Evolutionary conservation across 1,284 basidiomycete species (phyloP), one percentile per base, ranked within the genome.

Genomic region (Grifola frondosa): DNA sequence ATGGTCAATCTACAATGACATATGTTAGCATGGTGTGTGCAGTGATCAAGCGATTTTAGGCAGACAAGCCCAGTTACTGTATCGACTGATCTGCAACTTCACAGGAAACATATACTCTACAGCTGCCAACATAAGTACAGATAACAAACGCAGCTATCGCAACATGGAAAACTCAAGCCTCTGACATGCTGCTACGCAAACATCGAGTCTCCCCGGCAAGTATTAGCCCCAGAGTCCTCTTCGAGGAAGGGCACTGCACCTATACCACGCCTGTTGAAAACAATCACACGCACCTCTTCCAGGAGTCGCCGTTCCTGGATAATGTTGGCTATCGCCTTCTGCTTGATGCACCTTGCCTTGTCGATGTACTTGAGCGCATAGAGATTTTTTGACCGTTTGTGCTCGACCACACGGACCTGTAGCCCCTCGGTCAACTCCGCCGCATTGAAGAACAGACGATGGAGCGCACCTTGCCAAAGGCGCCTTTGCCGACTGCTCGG

Each of bases 291-390:
- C 44, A 88, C 90, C 80, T 96, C 92, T 67, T 96, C 93, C 28
- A 96, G 73, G 37, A 96, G 69, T 44, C 90, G 75, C 33, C 93
- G 78, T 67, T 96, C 95, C 67, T 97, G 95, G 41, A 98, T 91
- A 58, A 93, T 89, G 65, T 97, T 97, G 26, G 91, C 90, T 6
- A 96, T 82, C 5, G 94, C 91, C 65, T 88, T 91, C 75, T 95
- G 92, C 67, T 88, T 88, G 53, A 94, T 86, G 67, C 93, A 96
- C 65, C 83, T 77, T 33, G 87, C 77, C 68, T 98, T 98, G 71
- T 97, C 94, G 73, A 98, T 96, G 70, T 98, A 98, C 63, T 98
- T 98, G 68, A 97, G 83, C 13, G 95, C 95, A 62, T 93, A 97
- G 1, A 97, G 74, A 54, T 92, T 84, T 63, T 95, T 95, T 5